Percentiles rank a stretch among this genome's conserved stretches.
Conservation (phyloP, 768 basidiomycete species). For the Boletus reticulatus region DNA sequence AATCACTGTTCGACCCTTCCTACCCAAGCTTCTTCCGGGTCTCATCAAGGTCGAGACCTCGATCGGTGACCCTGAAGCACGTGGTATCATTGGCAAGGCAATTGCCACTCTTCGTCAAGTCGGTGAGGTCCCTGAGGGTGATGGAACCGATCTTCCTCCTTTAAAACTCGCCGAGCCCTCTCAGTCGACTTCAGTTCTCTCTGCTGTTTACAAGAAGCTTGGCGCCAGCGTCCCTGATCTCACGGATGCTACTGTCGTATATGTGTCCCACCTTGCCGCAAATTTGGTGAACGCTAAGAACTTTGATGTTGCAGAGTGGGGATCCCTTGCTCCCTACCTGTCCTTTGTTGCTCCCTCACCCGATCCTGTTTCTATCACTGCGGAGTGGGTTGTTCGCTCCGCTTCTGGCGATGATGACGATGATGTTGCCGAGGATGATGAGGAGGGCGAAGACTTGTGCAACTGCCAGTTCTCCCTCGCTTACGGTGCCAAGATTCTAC, state of each 20-base stretch:
- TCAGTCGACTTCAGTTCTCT: slow-evolving; percentile 62
- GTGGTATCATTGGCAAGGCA: slow-evolving; percentile 85
- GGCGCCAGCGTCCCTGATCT: slow-evolving; percentile 56
- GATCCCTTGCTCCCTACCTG: slow-evolving; percentile 74
- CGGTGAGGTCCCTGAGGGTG: slow-evolving; percentile 81
- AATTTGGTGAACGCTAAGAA: slow-evolving; percentile 88
- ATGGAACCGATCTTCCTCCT: slow-evolving; percentile 90
- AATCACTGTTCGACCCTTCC: slow-evolving; percentile 93
- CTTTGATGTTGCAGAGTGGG: slow-evolving; percentile 90
- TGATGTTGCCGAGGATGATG: slow-evolving; percentile 80
- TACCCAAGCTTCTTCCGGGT: slow-evolving; percentile 93
- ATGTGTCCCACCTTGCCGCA: slow-evolving; percentile 77
- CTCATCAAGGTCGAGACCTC: slow-evolving; percentile 93
- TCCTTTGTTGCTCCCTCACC: slow-evolving; percentile 61
- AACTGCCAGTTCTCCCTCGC: slow-evolving; percentile 99
- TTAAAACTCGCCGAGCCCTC: slow-evolving; percentile 72
- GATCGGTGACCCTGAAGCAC: slow-evolving; percentile 98
- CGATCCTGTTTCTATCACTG: slow-evolving; percentile 63
- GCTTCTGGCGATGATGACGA: slow-evolving; percentile 72
- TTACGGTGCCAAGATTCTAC: slow-evolving; percentile 97
- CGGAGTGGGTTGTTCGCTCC: slow-evolving; percentile 89
- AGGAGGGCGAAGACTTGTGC: slow-evolving; percentile 98
- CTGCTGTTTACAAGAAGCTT: slow-evolving; percentile 83
- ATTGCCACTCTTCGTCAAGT: slow-evolving; percentile 95
- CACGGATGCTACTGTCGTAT: slow-evolving; percentile 59